Conservation (phyloP, 352 stramenopile species). For the Sclerospora graminicola region DNA sequence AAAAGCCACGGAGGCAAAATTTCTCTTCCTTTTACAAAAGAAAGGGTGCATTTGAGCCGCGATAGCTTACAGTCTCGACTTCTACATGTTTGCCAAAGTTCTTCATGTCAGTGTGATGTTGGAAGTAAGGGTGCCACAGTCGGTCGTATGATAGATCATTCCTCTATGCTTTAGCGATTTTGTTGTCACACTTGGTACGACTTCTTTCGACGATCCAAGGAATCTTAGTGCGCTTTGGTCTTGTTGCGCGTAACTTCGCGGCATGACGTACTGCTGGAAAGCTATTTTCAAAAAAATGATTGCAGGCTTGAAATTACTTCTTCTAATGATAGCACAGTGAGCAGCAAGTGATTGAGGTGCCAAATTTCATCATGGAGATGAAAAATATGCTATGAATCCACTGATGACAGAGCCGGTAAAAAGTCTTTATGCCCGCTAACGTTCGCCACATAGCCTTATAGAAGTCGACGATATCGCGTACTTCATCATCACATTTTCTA, state of each 20-base stretch:
- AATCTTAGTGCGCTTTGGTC: conserved; percentile 59
- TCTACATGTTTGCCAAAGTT: conserved; percentile 36
- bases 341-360: conserved; percentile 54
- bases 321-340: conserved; percentile 58
- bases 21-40: conserved; percentile 33
- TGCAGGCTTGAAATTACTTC: conserved; percentile 49
- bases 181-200: conserved; percentile 53
- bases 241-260: conserved; percentile 49
- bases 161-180: conserved; percentile 50
- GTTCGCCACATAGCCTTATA: conserved; percentile 61
- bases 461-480: conserved; percentile 41
- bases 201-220: conserved; percentile 76
- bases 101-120: conserved; percentile 67
- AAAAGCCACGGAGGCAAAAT: no score
- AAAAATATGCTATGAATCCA: conserved; percentile 36
- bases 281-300: conserved; percentile 61
- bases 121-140: conserved; percentile 67
- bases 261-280: conserved; percentile 70
- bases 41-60: conserved; percentile 51
- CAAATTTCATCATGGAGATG: conserved; percentile 62
- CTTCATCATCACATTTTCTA: conserved; percentile 61
- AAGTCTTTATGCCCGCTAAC: conserved; percentile 56
- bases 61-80: conserved; percentile 21
- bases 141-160: conserved; percentile 72
- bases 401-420: conserved; percentile 33